These are phyloP conservation scores for Tulasnella sp. DNA, from an alignment of 768 basidiomycete species.

Conservation along the genomic window DNA sequence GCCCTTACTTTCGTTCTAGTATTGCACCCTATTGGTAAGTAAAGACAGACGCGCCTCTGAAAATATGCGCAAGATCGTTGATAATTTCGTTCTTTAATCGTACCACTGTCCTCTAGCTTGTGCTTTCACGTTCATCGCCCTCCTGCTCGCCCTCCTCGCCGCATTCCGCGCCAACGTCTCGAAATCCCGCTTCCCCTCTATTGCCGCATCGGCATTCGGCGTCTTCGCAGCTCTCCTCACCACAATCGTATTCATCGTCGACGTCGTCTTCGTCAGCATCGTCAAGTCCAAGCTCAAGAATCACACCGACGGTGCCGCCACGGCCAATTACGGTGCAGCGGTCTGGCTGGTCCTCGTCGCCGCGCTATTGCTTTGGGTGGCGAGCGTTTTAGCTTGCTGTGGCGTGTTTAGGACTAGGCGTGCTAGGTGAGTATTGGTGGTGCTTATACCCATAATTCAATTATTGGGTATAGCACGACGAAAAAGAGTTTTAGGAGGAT, in stretches of 20 bases:
- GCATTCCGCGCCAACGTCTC: conserved; percentile 36
- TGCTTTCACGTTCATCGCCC: conserved; percentile 44
- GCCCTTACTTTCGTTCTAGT: conserved; percentile 44
- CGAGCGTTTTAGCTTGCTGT: conserved; percentile 29
- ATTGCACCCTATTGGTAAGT: conserved; percentile 48
- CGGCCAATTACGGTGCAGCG: conserved; percentile 37
- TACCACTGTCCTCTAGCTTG: conserved; percentile 34
- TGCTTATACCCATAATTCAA: background rate
- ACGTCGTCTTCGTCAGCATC: conserved; percentile 44
- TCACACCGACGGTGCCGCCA: conserved; percentile 37
- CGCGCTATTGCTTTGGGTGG: conserved; percentile 42
- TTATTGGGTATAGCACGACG: background rate
- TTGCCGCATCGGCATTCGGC: conserved; percentile 35
- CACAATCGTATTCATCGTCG: conserved; percentile 47
- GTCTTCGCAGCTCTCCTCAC: conserved; percentile 39
- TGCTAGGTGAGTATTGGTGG: background rate
- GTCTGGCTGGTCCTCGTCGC: conserved; percentile 52
- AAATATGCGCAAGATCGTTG: background rate
- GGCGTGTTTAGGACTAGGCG: conserved; percentile 3
- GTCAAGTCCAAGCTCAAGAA: conserved; percentile 39
- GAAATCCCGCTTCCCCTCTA: conserved; percentile 31
- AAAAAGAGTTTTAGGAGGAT: background rate
- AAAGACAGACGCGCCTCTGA: background rate
- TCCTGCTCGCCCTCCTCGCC: conserved; percentile 40
- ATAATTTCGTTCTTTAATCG: background rate